Evolutionary conservation across 176 grass and related monocot genomes (phyloP).

Genomic region (Luzula sylvatica): DNA sequence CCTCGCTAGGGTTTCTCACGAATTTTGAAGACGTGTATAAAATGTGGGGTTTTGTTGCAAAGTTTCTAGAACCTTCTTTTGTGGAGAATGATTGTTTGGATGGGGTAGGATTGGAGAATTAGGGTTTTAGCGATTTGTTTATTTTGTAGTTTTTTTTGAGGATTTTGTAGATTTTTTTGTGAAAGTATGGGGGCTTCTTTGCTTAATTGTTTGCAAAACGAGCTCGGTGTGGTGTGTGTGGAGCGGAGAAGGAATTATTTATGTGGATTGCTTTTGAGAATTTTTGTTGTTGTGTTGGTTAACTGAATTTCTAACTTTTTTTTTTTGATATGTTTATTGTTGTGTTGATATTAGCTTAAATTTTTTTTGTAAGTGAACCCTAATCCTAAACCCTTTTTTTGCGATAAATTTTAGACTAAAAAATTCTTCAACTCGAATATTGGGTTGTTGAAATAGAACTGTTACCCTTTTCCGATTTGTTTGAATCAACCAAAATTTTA

Average conservation of each 20-base stretch:
- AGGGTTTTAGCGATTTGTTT: constrained; percentile 54
- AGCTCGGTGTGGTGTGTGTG: too few relatives aligned
- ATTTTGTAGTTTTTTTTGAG: constrained; percentile 48
- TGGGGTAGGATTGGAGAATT: constrained; percentile 26
- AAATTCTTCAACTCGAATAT: too few relatives aligned
- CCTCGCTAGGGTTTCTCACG: constrained; percentile 88
- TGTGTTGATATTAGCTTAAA: background rate
- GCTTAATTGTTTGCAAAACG: constrained; percentile 49
- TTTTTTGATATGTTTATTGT: background rate
- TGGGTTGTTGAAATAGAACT: too few relatives aligned
- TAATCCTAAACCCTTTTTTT: background rate
- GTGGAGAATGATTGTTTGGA: constrained; percentile 67
- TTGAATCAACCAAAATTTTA: too few relatives aligned
- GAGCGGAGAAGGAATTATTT: too few relatives aligned
- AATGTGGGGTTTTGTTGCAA: constrained; percentile 97
- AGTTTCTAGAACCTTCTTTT: constrained; percentile 77
- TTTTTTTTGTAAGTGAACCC: background rate
- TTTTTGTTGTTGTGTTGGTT: constrained; percentile 13
- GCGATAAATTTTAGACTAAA: background rate
- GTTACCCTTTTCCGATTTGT: too few relatives aligned
- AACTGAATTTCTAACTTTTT: constrained; percentile 15
- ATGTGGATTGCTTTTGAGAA: constrained; percentile 35
- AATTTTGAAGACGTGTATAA: constrained; percentile 98
- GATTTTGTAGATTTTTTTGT: constrained; percentile 41
- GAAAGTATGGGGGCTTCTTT: constrained; percentile 54